phyloP scores from a whole-genome alignment of 371 early-diverging fungal species.

The Circinella umbellata region DNA sequence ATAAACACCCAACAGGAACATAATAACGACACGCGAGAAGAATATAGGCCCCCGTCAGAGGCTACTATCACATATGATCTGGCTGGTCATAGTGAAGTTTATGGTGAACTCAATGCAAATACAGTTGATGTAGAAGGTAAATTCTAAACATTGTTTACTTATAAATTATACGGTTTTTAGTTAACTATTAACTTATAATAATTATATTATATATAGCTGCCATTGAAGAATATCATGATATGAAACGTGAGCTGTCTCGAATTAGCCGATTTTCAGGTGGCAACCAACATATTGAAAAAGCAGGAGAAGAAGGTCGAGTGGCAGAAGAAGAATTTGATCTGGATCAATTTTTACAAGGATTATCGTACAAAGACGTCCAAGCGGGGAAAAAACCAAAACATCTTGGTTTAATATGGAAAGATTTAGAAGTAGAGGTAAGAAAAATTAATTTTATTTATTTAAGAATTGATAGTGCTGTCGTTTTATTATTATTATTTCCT shows the following conservation, averaged over 20 bases:
- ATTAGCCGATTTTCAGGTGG: conserved; percentile 13
- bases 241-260: conserved; percentile 25
- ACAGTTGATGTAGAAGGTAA: conserved; percentile 31
- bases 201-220: conserved; percentile 13
- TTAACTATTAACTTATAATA: no score
- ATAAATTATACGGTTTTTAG: no score
- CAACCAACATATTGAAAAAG: conserved; percentile 24
- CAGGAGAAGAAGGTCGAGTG: conserved; percentile 5
- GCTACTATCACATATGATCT: no score
- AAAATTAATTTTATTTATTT: no score
- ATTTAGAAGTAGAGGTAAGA: conserved; percentile 40
- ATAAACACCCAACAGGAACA: no score
- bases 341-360: conserved; percentile 12
- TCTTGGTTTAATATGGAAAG: conserved; percentile 51
- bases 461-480: neutral
- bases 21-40: no score
- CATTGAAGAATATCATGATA: conserved; percentile 21
- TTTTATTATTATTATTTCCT: neutral
- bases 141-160: no score
- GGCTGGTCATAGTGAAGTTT: neutral
- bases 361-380: neutral
- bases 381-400: conserved; percentile 45
- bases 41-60: no score
- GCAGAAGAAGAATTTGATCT: conserved; percentile 23
- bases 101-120: conserved; percentile 29